phyloP scores from a whole-genome alignment of 495 filamentous ascomycete species.

The Rostrohypoxylon terebratum region DNA sequence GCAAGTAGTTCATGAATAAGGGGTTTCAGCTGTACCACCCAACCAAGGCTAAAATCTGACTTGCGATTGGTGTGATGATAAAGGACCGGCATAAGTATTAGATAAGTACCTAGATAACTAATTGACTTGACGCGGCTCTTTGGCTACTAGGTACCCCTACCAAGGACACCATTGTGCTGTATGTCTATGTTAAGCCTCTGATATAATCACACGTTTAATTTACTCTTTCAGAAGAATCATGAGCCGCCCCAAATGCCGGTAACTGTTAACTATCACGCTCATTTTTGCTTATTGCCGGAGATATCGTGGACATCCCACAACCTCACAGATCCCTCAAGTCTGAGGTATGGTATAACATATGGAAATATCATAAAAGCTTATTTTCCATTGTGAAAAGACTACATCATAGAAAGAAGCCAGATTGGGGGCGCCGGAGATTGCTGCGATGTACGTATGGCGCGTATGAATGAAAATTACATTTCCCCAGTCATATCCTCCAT shows the following conservation, averaged over 20 bases:
- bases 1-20: not conserved
- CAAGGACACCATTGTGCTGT: not conserved
- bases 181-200: not conserved
- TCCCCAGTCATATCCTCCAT: not conserved
- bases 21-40: not conserved
- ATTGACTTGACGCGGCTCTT: not conserved
- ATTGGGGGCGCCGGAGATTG: not conserved
- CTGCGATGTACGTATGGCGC: not conserved
- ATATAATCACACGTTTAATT: too few relatives aligned
- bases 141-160: too few relatives aligned
- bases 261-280: too few relatives aligned
- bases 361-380: not conserved
- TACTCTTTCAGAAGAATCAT: too few relatives aligned
- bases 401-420: too few relatives aligned
- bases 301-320: not conserved
- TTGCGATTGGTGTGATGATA: not conserved
- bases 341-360: not conserved
- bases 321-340: not conserved
- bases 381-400: not conserved
- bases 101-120: too few relatives aligned
- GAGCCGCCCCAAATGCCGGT: too few relatives aligned
- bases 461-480: not conserved
- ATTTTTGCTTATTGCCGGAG: not conserved
- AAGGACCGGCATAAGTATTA: not conserved
- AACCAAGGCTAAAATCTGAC: not conserved